Base-by-base conservation (phyloP, 345 rosid species). In the Balakata baccata region DNA sequence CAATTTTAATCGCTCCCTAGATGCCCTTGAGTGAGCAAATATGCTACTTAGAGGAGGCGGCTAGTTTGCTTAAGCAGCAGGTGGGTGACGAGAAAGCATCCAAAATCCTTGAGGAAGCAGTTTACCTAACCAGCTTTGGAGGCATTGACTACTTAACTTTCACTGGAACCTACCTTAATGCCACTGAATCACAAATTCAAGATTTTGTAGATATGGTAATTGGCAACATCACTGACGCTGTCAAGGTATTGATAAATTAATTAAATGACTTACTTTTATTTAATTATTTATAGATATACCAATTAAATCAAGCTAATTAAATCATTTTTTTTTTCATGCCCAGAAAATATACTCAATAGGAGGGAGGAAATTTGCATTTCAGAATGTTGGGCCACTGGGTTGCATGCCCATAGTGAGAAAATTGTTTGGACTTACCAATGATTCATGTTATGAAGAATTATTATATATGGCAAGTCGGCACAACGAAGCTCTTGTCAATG, bases 51-150 rank as follows among this genome's bases (percentile, higher is more conserved):
- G 71, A 72, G 84, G 18, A 78, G 11, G 78, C 69, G 74, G 77
- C 18, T 12, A 39, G 17, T 49, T 17, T 22, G 29, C 70, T 74
- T 23, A 50, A 41, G 43, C 61, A 50, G 11, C 45, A 74, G 49
- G 3, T 68, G 4, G 77, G 81, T 12, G 71, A 52, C 5, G 72
- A 41, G 1, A n/a, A 66, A n/a, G 63, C 77, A 1, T 25, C 20
- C 41, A 63, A 50, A 12, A 22, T 68, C 11, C 11, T 75, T 14
- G 7, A 0, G 22, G 49, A 71, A 62, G 74, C 79, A 3, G 49
- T 80, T 22, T 80, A 67, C 25, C 12, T 80, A n/a, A 60, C 64
- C 63, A 80, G 83, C 68, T 16, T 69, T 6, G 83, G 83, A 64
- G 74, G 78, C 43, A 49, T 46, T 22, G 83, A 80, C 60, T 76